These are phyloP conservation scores for Neofusicoccum laricinum DNA, from an alignment of 2,329 filamentous ascomycete species.

Conservation along the genomic window DNA sequence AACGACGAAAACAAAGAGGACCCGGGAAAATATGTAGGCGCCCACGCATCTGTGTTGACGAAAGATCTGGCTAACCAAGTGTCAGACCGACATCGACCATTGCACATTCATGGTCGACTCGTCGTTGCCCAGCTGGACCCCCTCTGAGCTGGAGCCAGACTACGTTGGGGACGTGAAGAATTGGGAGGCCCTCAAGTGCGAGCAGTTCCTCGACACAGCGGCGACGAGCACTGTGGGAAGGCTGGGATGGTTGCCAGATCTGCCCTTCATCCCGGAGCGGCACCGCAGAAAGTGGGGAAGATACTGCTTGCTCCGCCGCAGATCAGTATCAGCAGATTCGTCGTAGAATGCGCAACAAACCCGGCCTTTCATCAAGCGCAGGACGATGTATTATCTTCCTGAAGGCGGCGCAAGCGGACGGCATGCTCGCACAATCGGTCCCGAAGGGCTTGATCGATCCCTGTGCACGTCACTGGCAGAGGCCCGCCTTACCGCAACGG, in stretches of 20 bases:
- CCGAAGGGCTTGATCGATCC: neutral
- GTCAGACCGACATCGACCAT: conserved; percentile 63
- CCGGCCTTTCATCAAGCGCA: neutral
- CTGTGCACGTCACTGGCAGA: neutral
- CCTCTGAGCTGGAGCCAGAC: conserved; percentile 72
- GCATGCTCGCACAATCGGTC: neutral
- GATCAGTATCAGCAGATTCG: neutral
- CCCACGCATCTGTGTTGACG: neutral
- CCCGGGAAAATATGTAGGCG: conserved; percentile 72
- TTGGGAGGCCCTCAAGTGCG: conserved; percentile 77
- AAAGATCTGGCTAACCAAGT: conserved; percentile 19
- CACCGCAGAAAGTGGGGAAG: conserved; percentile 77
- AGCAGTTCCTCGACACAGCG: conserved; percentile 75
- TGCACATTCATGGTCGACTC: conserved; percentile 90
- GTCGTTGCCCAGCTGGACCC: conserved; percentile 60
- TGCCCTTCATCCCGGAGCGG: conserved; percentile 64
- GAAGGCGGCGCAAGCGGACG: neutral
- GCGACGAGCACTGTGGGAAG: conserved; percentile 72
- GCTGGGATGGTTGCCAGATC: conserved; percentile 77
- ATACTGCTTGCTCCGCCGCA: conserved; percentile 76
- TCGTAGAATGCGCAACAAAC: neutral
- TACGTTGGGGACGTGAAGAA: conserved; percentile 70
- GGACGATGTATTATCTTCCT: neutral
- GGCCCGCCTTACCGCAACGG: conserved; percentile 6
- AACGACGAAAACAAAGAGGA: conserved; percentile 92